Conservation (phyloP, 108 stramenopile species). For the Cyclotella atomus region DNA sequence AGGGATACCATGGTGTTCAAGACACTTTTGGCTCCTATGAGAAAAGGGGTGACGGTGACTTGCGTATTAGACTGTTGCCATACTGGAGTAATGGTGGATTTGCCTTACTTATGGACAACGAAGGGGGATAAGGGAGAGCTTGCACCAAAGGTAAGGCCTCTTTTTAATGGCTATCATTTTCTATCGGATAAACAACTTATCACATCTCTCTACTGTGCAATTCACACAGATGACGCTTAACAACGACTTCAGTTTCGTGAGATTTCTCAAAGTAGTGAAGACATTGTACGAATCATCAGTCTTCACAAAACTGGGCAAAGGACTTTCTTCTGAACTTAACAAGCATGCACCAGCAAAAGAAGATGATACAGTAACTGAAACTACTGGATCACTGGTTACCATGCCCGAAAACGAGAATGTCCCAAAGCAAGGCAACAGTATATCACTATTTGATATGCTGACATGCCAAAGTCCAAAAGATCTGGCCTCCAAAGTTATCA, state of each 20-base stretch:
- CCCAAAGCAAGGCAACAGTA: background rate
- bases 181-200: background rate
- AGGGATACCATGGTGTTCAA: conserved; percentile 85
- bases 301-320: conserved; percentile 56
- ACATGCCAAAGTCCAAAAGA: conserved; percentile 24
- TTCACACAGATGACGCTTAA: conserved; percentile 58
- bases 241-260: conserved; percentile 87
- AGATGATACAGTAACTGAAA: conserved; percentile 34
- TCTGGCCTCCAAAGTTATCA: conserved; percentile 33
- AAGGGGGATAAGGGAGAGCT: conserved; percentile 52
- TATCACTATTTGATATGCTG: conserved; percentile 17
- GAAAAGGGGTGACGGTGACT: conserved; percentile 81
- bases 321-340: conserved; percentile 32
- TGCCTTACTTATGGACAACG: conserved; percentile 84
- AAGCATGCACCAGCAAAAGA: conserved; percentile 36
- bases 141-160: conserved; percentile 49
- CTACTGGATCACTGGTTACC: conserved; percentile 38
- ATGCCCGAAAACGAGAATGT: conserved; percentile 27
- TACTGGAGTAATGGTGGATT: conserved; percentile 81
- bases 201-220: background rate
- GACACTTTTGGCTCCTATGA: conserved; percentile 83
- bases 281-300: conserved; percentile 87
- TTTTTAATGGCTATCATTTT: background rate
- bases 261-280: conserved; percentile 88
- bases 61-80: conserved; percentile 84